Base-by-base conservation (phyloP, 805 yeast species). In the Isabelozyma heimii region DNA sequence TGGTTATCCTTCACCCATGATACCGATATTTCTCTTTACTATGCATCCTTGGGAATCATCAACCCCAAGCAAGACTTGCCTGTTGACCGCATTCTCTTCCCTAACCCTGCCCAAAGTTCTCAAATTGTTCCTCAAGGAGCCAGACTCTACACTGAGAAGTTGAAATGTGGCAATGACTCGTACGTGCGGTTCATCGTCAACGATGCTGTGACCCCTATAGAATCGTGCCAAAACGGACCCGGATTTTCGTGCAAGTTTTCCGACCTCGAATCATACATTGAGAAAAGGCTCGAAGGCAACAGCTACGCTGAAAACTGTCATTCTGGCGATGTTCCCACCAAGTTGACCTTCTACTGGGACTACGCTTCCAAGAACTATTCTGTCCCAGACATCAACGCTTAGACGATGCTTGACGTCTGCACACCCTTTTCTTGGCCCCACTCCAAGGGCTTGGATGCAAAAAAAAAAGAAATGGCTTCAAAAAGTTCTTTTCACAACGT, bases 1-100 rank as follows among this genome's bases (percentile, higher is more conserved):
- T 84, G 85, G 74, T 73, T 87, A 55, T 85, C 83, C 54, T 85
- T 88, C 70, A 75, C 89, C 13, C 96, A 89, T 60, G 96, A 89
- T 62, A 79, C 85, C 37, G 86, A 85, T 52, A 65, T 88, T 40
- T 72, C 82, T 52, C 71, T 84, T 40, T 83, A 77, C 56, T 69
- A 84, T 56, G 71, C 88, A 27, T 87, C 92, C 2, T 66, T 87
- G 43, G 91, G 89, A 7, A 62, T 87, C 53, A 51, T 76, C 49
- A 69, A 72, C 52, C 72, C 79, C 8, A 69, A 61, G 16, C 56
- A 65, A 3, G 69, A 72, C 39, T 71, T 82, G 39, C 76, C 83
- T 3, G 61, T 76, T 5, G 73, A 72, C 51, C 67, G 69, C 44
- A 73, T 81, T 43, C 73, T 72, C 7, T 80, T 81, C 65, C 72